Evolutionary conservation across 2,329 filamentous ascomycete species (phyloP), one percentile per base, ranked within the genome.

Genomic region (Ophiostoma sp.): DNA sequence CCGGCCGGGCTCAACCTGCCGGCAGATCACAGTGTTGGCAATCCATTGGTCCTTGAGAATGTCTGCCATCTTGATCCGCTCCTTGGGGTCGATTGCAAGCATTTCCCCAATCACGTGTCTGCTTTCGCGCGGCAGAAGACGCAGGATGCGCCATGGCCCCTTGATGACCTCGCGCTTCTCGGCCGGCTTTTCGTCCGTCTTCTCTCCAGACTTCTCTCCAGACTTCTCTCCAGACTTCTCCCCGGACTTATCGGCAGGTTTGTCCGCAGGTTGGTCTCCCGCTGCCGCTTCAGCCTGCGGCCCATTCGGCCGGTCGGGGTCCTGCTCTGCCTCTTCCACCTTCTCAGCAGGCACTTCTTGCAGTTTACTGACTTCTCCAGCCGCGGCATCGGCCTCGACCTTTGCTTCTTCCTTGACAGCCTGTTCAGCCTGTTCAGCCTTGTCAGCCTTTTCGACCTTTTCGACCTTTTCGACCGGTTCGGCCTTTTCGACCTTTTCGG

Each of bases 41-140:
- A 98, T 87, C 95, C 95, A 99, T 16, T 89, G 88, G 76, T 99
- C 94, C 36, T 88, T 85, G 66, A 97, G 79, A 18, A 99, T 91
- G 75, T 99, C 93, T 38, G 89, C 84, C 81, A 99, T 89, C 2
- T 86, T 91, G 2, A 93, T 94, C 68, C 95, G 87, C 72, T 90
- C 89, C 75, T 87, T 89, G 0, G 93, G 92, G 74, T 97, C 87
- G 66, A 97, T 84, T 75, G 95, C 92, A 47, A 99, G 85, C 95
- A 99, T 99, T 69, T 91, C 85, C 62, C 92, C 89, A 68, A 99
- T 90, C 71, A 99, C 93, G 76, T 94, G 89, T 66, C 95, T 84
- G 72, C 90, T 96, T 78, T 98, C 95, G 70, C 94, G 85, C 0
- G 95, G 95, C 9, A 99, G 82, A 47, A 98, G 82, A 58, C 95